Percentiles rank a stretch among this genome's conserved stretches.
These are phyloP conservation scores for Cercospora beticola DNA, from an alignment of 2,329 filamentous ascomycete species.

Conservation along the genomic window DNA sequence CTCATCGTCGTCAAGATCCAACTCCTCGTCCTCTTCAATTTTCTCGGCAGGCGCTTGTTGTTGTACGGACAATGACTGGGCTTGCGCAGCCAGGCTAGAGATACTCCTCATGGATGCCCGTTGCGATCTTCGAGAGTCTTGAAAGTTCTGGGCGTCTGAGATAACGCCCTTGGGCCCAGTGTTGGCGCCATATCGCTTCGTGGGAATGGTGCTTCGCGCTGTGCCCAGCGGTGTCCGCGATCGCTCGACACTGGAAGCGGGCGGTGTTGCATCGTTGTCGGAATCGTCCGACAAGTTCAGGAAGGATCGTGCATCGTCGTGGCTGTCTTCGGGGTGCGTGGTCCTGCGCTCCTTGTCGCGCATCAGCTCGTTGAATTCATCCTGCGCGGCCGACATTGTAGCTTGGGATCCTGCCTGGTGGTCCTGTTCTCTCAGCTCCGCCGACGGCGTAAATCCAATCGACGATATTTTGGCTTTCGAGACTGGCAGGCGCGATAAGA, in stretches of 20 bases:
- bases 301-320: conserved; percentile 44
- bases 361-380: conserved; percentile 55
- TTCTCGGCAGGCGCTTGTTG: conserved; percentile 24
- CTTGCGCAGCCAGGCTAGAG: conserved; percentile 20
- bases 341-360: conserved; percentile 46
- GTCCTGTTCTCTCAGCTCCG: neutral
- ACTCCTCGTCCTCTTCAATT: conserved; percentile 45
- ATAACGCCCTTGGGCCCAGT: conserved; percentile 87
- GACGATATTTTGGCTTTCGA: conserved; percentile 12
- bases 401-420: neutral
- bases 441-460: neutral
- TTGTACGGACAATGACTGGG: conserved; percentile 19
- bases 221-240: conserved; percentile 45
- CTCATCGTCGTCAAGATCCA: conserved; percentile 61
- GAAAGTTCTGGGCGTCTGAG: conserved; percentile 75
- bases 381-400: conserved; percentile 50
- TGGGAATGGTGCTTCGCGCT: conserved; percentile 50
- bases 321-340: conserved; percentile 51
- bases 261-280: conserved; percentile 42
- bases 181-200: conserved; percentile 65
- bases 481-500: conserved; percentile 3
- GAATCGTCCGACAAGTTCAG: conserved; percentile 48
- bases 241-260: conserved; percentile 57
- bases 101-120: conserved; percentile 31
- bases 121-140: conserved; percentile 35